Percentiles rank a stretch among this genome's conserved stretches.
Evolutionary conservation across 78 protist species (phyloP).

Genomic region (Dictyostelium firmibasis): DNA sequence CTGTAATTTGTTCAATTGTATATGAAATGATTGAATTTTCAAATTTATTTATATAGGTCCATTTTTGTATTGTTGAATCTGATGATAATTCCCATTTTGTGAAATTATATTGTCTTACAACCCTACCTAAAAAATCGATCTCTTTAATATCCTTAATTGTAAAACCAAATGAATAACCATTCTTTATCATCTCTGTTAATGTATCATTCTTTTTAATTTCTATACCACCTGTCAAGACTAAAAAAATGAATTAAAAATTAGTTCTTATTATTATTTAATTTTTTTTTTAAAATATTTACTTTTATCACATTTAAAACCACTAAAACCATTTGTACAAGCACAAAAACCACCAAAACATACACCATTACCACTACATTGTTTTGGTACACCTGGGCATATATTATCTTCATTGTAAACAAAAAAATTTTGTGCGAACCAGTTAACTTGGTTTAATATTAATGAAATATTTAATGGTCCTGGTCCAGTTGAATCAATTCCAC

Average conservation of each 20-base stretch:
- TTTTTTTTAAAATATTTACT: too few relatives aligned
- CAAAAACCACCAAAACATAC: neutral
- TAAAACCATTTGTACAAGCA: neutral
- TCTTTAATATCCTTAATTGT: neutral
- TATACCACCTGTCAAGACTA: neutral
- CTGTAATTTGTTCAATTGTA: neutral
- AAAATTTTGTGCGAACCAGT: neutral
- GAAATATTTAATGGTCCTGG: neutral
- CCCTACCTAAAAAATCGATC: neutral
- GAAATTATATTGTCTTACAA: neutral
- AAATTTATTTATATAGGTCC: neutral
- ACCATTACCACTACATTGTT: neutral
- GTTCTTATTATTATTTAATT: too few relatives aligned
- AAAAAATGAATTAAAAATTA: too few relatives aligned
- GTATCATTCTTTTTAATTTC: neutral
- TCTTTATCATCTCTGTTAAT: neutral
- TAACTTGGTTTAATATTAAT: neutral
- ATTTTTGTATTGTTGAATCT: neutral
- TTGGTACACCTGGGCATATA: neutral
- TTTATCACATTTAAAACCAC: too few relatives aligned
- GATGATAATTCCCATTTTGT: neutral
- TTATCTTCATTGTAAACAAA: neutral
- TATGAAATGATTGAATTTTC: conserved; percentile 7
- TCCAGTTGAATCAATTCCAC: neutral
- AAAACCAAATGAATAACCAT: conserved; percentile 22